A percentile compares a stretch with the other conserved stretches of the same genome.
phyloP scores from a whole-genome alignment of 1,284 basidiomycete genomes.

The Ganoderma resinaceum region DNA sequence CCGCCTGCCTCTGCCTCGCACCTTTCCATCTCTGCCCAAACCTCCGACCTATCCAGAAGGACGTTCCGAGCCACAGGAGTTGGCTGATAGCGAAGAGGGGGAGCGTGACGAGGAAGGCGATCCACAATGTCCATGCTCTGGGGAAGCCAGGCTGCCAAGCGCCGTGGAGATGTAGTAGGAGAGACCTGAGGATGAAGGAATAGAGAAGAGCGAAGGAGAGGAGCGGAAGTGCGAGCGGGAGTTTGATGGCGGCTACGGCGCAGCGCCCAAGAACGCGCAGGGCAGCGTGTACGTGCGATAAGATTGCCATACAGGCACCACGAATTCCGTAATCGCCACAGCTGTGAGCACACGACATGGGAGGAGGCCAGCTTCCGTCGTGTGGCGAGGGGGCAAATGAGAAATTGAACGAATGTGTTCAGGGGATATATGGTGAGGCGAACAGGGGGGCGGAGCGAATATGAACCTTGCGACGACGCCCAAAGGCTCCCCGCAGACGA shows the following conservation, averaged over 20 bases:
- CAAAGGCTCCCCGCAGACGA: not conserved
- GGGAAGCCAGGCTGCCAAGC: constrained; percentile 34
- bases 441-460: not conserved
- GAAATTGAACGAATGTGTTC: not conserved
- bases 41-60: constrained; percentile 10
- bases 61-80: constrained; percentile 27
- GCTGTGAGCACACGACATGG: constrained; percentile 2
- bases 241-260: constrained; percentile 6
- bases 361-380: not conserved
- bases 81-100: constrained; percentile 31
- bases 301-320: not conserved
- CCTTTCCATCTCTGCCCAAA: constrained; percentile 12
- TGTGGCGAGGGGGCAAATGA: not conserved
- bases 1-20: constrained; percentile 11
- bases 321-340: not conserved
- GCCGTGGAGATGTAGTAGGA: constrained; percentile 19
- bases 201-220: constrained; percentile 28
- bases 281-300: constrained; percentile 9
- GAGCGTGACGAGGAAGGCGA: constrained; percentile 29
- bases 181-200: constrained; percentile 14
- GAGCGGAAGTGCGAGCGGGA: constrained; percentile 27
- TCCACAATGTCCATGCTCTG: constrained; percentile 28
- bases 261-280: constrained; percentile 15
- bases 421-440: not conserved
- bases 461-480: not conserved